Evolutionary conservation across 352 stramenopile genomes (phyloP).

Genomic region (Pythium rhizo-oryzae): DNA sequence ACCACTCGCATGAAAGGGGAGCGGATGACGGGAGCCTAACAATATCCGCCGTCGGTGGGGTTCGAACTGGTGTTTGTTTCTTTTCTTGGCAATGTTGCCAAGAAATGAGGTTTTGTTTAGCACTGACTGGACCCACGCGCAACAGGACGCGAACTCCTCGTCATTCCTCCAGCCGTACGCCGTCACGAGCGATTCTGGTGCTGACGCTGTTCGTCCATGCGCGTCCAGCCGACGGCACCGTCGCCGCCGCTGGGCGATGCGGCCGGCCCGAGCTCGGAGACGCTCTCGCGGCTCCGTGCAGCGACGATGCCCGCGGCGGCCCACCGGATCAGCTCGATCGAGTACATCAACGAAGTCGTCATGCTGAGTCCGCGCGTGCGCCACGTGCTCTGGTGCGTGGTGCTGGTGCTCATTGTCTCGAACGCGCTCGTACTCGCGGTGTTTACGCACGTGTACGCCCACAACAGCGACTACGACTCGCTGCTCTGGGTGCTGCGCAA

Average conservation of each 20-base stretch:
- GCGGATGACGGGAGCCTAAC: background rate
- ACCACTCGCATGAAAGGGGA: too few relatives aligned
- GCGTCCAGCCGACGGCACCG: background rate
- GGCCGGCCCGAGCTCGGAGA: background rate
- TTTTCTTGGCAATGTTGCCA: background rate
- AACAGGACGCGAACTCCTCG: background rate
- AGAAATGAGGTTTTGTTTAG: too few relatives aligned
- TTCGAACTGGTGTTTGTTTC: background rate
- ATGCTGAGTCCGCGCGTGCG: background rate
- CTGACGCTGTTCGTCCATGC: background rate
- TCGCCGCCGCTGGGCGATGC: background rate
- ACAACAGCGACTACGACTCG: constrained; percentile 5
- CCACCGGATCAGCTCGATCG: background rate
- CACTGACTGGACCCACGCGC: background rate
- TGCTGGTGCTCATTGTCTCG: constrained; percentile 8
- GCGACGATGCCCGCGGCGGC: background rate
- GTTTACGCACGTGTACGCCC: constrained; percentile 12
- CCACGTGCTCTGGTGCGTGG: background rate
- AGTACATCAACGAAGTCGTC: constrained; percentile 11
- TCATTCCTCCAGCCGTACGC: background rate
- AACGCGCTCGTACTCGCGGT: constrained; percentile 13
- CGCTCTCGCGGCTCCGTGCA: background rate
- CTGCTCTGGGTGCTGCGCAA: constrained; percentile 16
- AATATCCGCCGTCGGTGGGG: background rate
- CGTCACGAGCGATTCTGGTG: background rate